phyloP scores from a whole-genome alignment of 2,329 filamentous ascomycete species.

The Neonectria ditissima region DNA sequence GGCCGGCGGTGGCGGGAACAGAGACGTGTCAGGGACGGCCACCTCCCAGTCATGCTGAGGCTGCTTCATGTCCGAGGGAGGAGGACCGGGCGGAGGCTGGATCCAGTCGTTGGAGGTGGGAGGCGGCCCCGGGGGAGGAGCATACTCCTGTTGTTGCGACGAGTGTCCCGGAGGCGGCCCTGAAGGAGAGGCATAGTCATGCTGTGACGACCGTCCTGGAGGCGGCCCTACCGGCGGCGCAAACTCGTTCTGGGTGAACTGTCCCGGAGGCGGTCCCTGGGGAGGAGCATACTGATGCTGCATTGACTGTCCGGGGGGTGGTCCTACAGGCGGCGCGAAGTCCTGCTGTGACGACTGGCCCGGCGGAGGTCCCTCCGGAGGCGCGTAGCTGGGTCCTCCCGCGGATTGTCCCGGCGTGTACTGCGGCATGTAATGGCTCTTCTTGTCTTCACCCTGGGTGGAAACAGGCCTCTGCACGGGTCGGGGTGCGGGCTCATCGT shows the following conservation, averaged over 20 bases:
- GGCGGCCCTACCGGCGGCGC: slow-evolving; percentile 49
- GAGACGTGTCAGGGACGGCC: slow-evolving; percentile 77
- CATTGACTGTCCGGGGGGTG: slow-evolving; percentile 38
- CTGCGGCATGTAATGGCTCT: slow-evolving; percentile 43
- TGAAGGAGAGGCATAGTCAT: slow-evolving; percentile 47
- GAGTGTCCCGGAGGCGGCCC: slow-evolving; percentile 50
- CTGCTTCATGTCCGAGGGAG: slow-evolving; percentile 50
- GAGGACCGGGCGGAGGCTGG: slow-evolving; percentile 50
- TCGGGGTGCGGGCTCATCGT: slow-evolving; percentile 55
- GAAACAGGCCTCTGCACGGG: slow-evolving; percentile 49
- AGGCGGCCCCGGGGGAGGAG: slow-evolving; percentile 48
- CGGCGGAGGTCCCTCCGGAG: slow-evolving; percentile 48
- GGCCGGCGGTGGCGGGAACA: slow-evolving; percentile 78
- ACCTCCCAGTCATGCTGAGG: slow-evolving; percentile 74
- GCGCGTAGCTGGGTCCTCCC: slow-evolving; percentile 42
- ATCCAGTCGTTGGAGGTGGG: slow-evolving; percentile 44
- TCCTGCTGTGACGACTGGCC: too few species aligned
- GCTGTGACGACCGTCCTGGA: slow-evolving; percentile 41
- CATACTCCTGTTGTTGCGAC: slow-evolving; percentile 31
- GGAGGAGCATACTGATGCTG: slow-evolving; percentile 44
- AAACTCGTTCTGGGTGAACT: slow-evolving; percentile 36
- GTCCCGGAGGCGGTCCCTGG: slow-evolving; percentile 49
- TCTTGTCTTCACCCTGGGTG: slow-evolving; percentile 45
- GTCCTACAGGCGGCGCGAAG: slow-evolving; percentile 47
- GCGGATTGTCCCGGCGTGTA: slow-evolving; percentile 35